A percentile compares a stretch with the other conserved stretches of the same genome.
phyloP scores from a whole-genome alignment of 805 yeast species.

The Pichia cephalocereana region DNA sequence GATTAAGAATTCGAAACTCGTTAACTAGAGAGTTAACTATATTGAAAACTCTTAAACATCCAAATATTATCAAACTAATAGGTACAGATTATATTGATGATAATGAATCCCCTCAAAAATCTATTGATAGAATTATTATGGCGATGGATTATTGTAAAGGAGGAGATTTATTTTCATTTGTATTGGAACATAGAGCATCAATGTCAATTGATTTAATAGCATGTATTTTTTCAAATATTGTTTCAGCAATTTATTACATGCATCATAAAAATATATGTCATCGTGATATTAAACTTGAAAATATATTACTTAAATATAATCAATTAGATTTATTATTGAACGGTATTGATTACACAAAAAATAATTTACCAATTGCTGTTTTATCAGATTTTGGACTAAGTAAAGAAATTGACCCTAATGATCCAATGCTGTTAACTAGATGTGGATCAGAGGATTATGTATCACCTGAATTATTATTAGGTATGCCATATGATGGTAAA shows the following conservation, averaged over 20 bases:
- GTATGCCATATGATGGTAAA: constrained; percentile 84
- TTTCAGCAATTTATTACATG: constrained; percentile 59
- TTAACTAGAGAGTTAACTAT: constrained; percentile 68
- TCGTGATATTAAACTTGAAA: constrained; percentile 87
- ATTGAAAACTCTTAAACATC: constrained; percentile 49
- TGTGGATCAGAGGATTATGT: constrained; percentile 98
- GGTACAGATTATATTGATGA: constrained; percentile 31
- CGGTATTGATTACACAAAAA: background rate
- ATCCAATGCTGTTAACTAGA: constrained; percentile 67
- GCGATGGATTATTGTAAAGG: constrained; percentile 74
- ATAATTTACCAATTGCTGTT: constrained; percentile 33
- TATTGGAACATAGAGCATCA: constrained; percentile 32
- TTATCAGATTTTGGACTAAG: constrained; percentile 89
- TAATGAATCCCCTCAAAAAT: background rate
- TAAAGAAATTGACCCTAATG: constrained; percentile 48
- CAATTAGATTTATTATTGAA: constrained; percentile 23
- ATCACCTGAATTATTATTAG: constrained; percentile 88
- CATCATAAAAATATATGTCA: constrained; percentile 69
- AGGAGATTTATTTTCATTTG: constrained; percentile 72
- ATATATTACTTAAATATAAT: constrained; percentile 42
- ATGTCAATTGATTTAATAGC: constrained; percentile 43
- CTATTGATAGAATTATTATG: constrained; percentile 27
- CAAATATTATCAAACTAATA: constrained; percentile 55
- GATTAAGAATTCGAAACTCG: constrained; percentile 50
- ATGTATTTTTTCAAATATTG: constrained; percentile 61